Base-by-base conservation (phyloP, 352 stramenopile species). In the Pythium oligandrum region DNA sequence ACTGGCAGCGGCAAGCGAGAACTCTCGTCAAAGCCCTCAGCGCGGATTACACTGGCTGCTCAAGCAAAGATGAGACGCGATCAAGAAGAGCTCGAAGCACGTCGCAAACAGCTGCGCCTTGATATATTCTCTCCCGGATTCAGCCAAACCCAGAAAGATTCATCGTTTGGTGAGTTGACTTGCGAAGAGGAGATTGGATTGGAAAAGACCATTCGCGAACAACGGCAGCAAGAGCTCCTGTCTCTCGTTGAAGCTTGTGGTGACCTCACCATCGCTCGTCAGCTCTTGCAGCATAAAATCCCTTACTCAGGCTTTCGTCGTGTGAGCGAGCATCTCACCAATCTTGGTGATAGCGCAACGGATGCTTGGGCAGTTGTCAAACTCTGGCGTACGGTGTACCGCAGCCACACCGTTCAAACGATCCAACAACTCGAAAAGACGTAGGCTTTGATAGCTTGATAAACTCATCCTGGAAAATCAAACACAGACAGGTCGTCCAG, bases 351-450 rank as follows among this genome's bases (percentile, higher is more conserved):
- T 7, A 34, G 36, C 2, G 6, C 38, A n/a, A 44, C 48, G 3
- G 65, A 80, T 40, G 44, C 64, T 4, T 87, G 75, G 75, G 59
- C 64, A 4, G 45, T 83, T 10, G 55, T 84, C 36, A 83, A 86
- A 45, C 67, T 78, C 33, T 89, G 78, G 78, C 71, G 70, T 6
- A 62, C 70, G 1, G 70, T 89, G 2, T 81, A 86, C 48, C 69
- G 78, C 12, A 73, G 51, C 7, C 75, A 68, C 33, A 78, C 71
- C 1, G 43, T 89, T 5, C 63, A 76, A 44, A 59, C 59, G 2
- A 48, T 81, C 8, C 60, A 67, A 43, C 48, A 37, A 33, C 44
- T 67, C 11, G 59, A 59, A 12, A 50, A 68, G 55, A 59, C 60
- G 44, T 64, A 68, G 68, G 52, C n/a, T 44, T 94, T 11, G 57